Base-by-base conservation (phyloP, 257 asterid genomes). In the Jacaranda copaia region DNA sequence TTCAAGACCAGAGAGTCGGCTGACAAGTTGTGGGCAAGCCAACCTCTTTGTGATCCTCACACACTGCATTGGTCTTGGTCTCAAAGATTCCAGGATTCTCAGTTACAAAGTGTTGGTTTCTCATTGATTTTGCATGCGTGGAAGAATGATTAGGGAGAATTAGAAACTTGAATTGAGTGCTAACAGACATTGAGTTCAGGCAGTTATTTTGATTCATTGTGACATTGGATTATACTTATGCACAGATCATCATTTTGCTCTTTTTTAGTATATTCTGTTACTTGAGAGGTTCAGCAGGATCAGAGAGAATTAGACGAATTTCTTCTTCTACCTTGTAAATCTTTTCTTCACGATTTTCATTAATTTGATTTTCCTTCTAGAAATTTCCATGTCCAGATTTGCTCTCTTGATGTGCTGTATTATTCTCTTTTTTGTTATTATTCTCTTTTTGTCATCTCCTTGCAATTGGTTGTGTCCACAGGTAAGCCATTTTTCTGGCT, bases 111-210 rank as follows among this genome's bases (percentile, higher is more conserved):
- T 77, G 79, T 77, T 53, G 85, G 87, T 3, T 85, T 82, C 65
- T 82, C 89, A 0, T 52, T 85, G 12, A 51, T 80, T 63, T 76
- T 85, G 80, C 73, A 80, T 70, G 89, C 89, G 2, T 85, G 89
- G 85, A 85, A 80, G 83, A 80, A 70, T 59, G 89, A 85, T 65
- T 81, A 77, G 86, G 25, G 53, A 64, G 18, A 14, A 20, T 70
- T 75, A 62, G 66, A 46, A 57, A 14, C 45, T 9, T 52, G 63
- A 52, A 62, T 60, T 51, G 77, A 74, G 76, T 80, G 80, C 77
- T 80, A 74, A 80, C 83, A 56, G 20, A 16, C 18, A 52, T 55
- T 19, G 69, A 80, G 16, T 68, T 25, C 32, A 43, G 75, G 25
- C 38, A 35, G 43, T 68, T 15, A 35, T 59, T 80, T 63, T 45